Evolutionary conservation across 352 stramenopile genomes (phyloP), one percentile per base, ranked within the genome.

Genomic region (Thraustochytrium sp.): DNA sequence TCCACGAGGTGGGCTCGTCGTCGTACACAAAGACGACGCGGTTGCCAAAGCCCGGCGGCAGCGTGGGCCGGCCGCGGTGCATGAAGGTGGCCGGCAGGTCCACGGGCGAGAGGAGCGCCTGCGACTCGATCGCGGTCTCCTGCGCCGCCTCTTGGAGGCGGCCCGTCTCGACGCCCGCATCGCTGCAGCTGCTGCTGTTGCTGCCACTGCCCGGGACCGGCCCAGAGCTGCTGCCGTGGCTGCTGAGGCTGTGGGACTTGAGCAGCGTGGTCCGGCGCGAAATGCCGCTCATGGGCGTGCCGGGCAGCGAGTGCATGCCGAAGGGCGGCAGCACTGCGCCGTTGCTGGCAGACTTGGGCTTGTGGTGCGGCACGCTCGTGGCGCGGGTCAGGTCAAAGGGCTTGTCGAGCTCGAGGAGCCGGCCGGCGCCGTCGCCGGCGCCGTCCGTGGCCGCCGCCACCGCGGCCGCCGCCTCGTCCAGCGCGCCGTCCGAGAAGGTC

Each of bases 11-110:
- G 0, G 93, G 93, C 82, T 95, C 90, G 26, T 94, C 89, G 74
- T 98, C 94, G 86, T 97, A 92, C 18, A 98, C 95, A 37, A 96
- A 89, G 31, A 98, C 91, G 4, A 97, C 90, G 59, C 91, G 89
- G 48, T 93, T 92, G 82, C 93, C 92, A 54, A 94, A 92, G 55
- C 93, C 94, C 49, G 90, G 89, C 46, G 93, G 91, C 31, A 99
- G 88, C 26, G 91, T 91, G 26, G 94, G 93, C 76, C 96, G 89
- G 2, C 95, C 94, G 46, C 88, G 86, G n/a, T 89, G 85, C 26
- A 95, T 26, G 31, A 82, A 84, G 4, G 85, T 87, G 0, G 89
- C 85, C 2, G 92, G 91, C 9, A 96, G 86, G 29, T 90, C 86
- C 4, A 73, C 53, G 56, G 37, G 61, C 11, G 62, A 23, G 4